Percentiles rank a stretch among this genome's conserved stretches.
phyloP scores from a whole-genome alignment of 805 yeast species.

The Myxozyma geophila region DNA sequence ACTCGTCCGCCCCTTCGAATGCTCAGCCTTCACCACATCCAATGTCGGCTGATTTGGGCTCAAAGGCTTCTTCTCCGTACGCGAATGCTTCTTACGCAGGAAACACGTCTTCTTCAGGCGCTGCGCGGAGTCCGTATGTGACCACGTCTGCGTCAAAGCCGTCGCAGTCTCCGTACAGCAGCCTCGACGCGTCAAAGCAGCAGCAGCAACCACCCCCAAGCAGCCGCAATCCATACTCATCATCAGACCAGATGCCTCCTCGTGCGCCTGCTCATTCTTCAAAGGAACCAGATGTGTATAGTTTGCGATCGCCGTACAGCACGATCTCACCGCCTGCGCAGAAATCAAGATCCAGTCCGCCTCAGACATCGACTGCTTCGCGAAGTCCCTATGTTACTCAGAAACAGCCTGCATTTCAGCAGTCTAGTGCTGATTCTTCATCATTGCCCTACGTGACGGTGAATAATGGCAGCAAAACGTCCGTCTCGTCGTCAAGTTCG shows the following conservation, averaged over 20 bases:
- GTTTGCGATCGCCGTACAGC: too few species aligned
- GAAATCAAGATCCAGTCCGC: too few species aligned
- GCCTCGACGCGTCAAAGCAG: background rate
- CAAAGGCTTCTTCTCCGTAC: background rate
- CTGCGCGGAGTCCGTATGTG: background rate
- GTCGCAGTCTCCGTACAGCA: background rate
- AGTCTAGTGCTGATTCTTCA: background rate
- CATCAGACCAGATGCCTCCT: too few species aligned
- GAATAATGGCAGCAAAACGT: background rate
- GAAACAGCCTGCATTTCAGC: background rate
- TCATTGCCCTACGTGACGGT: background rate
- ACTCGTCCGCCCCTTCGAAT: background rate
- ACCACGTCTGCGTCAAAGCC: background rate
- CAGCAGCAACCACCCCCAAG: background rate
- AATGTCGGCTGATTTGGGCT: background rate
- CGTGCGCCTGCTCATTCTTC: too few species aligned
- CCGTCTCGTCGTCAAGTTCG: background rate
- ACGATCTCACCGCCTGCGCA: too few species aligned
- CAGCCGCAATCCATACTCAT: too few species aligned
- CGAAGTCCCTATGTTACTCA: constrained; percentile 5
- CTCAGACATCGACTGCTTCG: background rate
- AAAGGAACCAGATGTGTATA: too few species aligned
- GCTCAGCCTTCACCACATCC: background rate
- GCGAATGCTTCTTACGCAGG: background rate
- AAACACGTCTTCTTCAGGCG: background rate